These are phyloP conservation scores for Nakazawaea pomicola DNA, from an alignment of 805 yeast genomes.

Conservation along the genomic window DNA sequence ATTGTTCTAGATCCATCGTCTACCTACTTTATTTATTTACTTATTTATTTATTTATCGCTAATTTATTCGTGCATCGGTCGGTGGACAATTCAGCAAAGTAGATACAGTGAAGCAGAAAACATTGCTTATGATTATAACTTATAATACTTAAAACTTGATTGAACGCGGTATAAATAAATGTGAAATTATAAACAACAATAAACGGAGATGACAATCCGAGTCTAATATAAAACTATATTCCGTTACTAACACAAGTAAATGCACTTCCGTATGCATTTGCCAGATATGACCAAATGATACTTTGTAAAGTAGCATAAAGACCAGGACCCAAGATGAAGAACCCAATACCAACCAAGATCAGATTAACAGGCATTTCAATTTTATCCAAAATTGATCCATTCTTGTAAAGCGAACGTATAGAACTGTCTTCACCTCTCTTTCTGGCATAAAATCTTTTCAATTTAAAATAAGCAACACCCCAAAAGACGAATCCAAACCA, in stretches of 20 bases:
- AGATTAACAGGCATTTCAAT: conserved; percentile 32
- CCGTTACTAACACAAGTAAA: too few relatives aligned
- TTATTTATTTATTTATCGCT: conserved; percentile 5
- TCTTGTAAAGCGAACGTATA: conserved; percentile 22
- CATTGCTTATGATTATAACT: too few relatives aligned
- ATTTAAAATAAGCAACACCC: conserved; percentile 52
- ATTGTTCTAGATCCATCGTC: conserved; percentile 4
- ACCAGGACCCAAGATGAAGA: conserved; percentile 58
- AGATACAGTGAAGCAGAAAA: too few relatives aligned
- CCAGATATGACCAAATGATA: conserved; percentile 45
- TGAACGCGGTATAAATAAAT: too few relatives aligned
- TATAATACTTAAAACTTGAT: too few relatives aligned
- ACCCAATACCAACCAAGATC: conserved; percentile 38
- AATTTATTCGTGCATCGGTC: too few relatives aligned
- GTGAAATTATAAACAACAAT: background rate
- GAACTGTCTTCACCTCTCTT: conserved; percentile 18
- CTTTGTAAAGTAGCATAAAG: conserved; percentile 50
- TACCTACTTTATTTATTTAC: conserved; percentile 5
- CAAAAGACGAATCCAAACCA: conserved; percentile 65
- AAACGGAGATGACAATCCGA: too few relatives aligned
- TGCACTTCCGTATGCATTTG: too few relatives aligned
- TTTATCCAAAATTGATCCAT: conserved; percentile 27
- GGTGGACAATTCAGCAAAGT: too few relatives aligned
- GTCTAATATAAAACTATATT: too few relatives aligned
- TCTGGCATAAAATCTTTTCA: conserved; percentile 23